These are phyloP conservation scores for Sphagnum tenellum DNA, from an alignment of 225 moss, liverwort and hornwort species.

Conservation along the genomic window DNA sequence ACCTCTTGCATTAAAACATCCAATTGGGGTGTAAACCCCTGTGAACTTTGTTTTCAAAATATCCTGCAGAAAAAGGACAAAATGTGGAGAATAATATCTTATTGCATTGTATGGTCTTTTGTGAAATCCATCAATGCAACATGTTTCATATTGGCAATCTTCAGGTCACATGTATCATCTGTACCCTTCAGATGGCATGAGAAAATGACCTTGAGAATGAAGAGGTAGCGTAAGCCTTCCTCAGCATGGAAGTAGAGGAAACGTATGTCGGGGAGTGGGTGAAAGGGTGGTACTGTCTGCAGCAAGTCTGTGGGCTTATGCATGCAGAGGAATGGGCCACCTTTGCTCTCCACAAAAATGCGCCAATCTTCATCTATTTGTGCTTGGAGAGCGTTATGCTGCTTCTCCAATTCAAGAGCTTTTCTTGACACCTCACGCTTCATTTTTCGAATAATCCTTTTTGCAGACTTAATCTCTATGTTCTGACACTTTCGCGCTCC, in stretches of 20 bases:
- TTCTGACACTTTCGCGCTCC: slow-evolving; percentile 58
- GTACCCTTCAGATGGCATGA: no score
- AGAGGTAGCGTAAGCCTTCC: slow-evolving; percentile 61
- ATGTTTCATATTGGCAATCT: no score
- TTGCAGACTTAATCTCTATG: slow-evolving; percentile 40
- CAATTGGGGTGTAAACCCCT: no score
- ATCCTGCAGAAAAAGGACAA: no score
- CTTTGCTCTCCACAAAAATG: slow-evolving; percentile 36
- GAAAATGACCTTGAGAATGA: slow-evolving; percentile 34
- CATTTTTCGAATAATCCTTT: slow-evolving; percentile 21
- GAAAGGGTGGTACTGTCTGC: slow-evolving; percentile 41
- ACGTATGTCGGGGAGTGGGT: slow-evolving; percentile 11
- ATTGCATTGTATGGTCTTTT: no score
- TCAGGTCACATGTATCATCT: no score
- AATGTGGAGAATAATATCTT: no score
- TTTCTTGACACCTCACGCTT: slow-evolving; percentile 2
- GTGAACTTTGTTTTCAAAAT: no score
- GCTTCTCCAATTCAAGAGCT: slow-evolving; percentile 5
- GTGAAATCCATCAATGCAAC: no score
- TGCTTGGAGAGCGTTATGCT: slow-evolving; percentile 17
- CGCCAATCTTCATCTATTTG: slow-evolving; percentile 44
- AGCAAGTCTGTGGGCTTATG: slow-evolving; percentile 41
- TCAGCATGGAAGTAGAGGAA: slow-evolving; percentile 59
- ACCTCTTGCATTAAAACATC: no score
- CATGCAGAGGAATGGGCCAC: slow-evolving; percentile 34